Base-by-base conservation (phyloP, 257 asterid species). In the Fraxinus excelsior region DNA sequence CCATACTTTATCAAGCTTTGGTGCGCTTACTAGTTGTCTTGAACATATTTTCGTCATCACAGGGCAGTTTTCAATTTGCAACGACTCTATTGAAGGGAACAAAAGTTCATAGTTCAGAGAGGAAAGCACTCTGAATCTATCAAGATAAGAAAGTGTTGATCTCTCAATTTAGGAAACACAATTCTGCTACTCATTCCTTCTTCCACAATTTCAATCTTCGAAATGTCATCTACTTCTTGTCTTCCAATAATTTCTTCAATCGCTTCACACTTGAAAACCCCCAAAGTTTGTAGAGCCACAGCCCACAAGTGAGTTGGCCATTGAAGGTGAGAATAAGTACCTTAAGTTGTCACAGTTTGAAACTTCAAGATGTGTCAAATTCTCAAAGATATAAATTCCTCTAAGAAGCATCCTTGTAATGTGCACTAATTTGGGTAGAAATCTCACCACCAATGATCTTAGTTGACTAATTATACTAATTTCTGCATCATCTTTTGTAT, bases 61-160 rank as follows among this genome's bases (percentile, higher is more conserved):
- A 14, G 71, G 76, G 18, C 70, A 77, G 14, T 72, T 0, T 28
- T 25, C 5, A 29, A 77, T 70, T 9, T 32, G 10, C 44, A 70
- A 11, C 4, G n/a, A 7, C 4, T 16, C 64, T 21, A 71, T 64
- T 25, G 70, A 77, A 19, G 80, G 80, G 68, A 77, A 44, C 2
- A 3, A 2, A 35, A 77, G 31, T 14, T 23, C 29, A 28, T n/a
- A 37, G 21, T 8, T 13, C 3, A 35, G 19, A 28, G 32, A 25
- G 67, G 71, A 70, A 21, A 77, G 28, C 35, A 44, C 60, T 18
- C 65, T 14, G 14, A 70, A 35, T 2, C 23, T 35, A 23, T 58
- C 44, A 5, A 70, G 75, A 11, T 1, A 26, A 1, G 9, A 9
- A 5, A 70, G 62, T 4, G 21, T 23, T 37, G 8, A 35, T 56